Base-by-base conservation (phyloP, 306 rosid genomes). In the Rosa persica region DNA sequence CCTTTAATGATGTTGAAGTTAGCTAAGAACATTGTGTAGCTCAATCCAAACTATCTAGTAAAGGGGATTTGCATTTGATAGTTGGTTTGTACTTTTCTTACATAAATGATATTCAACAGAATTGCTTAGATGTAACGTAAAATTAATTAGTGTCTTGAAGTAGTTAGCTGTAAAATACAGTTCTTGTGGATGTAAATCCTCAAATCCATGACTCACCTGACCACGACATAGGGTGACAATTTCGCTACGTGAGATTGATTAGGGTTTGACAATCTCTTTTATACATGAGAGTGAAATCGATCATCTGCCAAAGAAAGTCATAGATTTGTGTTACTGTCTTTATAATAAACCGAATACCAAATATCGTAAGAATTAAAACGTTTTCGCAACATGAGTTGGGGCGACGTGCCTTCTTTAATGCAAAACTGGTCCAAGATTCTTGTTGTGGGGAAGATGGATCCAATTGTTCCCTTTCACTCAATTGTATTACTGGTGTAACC, bases 401-500 rank as follows among this genome's bases (percentile, higher is more conserved):
- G 27, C 25, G 3, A 36, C 48, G 2, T 7, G 20, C 0, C 61
- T 5, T 36, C 23, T 57, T 58, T 23, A 74, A 40, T 74, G 13
- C 25, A 77, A 30, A 30, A 40, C 43, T 23, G 36, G 64, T 36
- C 52, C 42, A 58, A 34, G 2, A 12, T 43, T 58, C 10, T 74
- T 61, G 69, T 22, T 42, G 60, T 19, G n/a, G 70, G 34, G 15
- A 65, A 36, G 68, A 19, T 19, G 61, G 30, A 48, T 52, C 73
- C 39, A 67, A 67, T 16, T 9, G 58, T 27, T 30, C 15, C 15
- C 52, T 48, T 71, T 20, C 60, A 6, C 23, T 54, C 23, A 1
- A 1, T 17, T 48, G 0, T 13, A 5, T 16, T 69, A 61, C 65
- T 15, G 40, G 67, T 34, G 64, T 74, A 79, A 84, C 89, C 81